phyloP scores from a whole-genome alignment of 148 eudicot species.

The Chenopodium suecicum region DNA sequence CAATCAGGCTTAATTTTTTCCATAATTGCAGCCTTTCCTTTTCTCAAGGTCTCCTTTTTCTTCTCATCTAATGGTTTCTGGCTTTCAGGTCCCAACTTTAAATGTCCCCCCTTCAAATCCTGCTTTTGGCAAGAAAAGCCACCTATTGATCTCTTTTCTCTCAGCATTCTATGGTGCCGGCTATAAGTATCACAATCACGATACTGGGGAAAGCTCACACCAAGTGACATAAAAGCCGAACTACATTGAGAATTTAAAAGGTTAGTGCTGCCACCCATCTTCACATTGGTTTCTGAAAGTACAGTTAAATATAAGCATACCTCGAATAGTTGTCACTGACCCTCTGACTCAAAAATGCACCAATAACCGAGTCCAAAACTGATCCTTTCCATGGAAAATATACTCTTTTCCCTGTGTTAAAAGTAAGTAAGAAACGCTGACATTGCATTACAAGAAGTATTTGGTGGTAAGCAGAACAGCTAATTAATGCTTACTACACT shows the following conservation, averaged over 20 bases:
- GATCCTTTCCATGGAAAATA: conserved; percentile 45
- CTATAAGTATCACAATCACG: conserved; percentile 13
- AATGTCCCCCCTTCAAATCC: background rate
- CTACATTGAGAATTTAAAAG: conserved; percentile 19
- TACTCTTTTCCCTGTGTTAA: conserved; percentile 29
- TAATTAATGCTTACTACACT: background rate
- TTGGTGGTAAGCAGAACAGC: too few species aligned
- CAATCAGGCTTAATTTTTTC: conserved; percentile 18
- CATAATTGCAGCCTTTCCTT: conserved; percentile 3
- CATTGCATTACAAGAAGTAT: background rate
- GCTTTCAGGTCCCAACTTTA: background rate
- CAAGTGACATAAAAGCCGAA: conserved; percentile 43
- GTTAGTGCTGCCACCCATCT: background rate
- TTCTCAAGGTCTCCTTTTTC: background rate
- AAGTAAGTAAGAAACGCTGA: background rate
- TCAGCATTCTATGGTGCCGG: conserved; percentile 25
- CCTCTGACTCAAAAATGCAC: conserved; percentile 40
- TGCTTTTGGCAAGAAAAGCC: background rate
- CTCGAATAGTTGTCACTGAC: conserved; percentile 37
- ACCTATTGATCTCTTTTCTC: conserved; percentile 20
- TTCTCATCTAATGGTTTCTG: background rate
- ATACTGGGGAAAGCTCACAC: conserved; percentile 31
- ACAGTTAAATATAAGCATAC: conserved; percentile 18
- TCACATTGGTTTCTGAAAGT: background rate
- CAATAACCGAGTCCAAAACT: conserved; percentile 44